Evolutionary conservation across 2,329 filamentous ascomycete genomes (phyloP), one percentile per base, ranked within the genome.

Genomic region (Dothistroma pini): DNA sequence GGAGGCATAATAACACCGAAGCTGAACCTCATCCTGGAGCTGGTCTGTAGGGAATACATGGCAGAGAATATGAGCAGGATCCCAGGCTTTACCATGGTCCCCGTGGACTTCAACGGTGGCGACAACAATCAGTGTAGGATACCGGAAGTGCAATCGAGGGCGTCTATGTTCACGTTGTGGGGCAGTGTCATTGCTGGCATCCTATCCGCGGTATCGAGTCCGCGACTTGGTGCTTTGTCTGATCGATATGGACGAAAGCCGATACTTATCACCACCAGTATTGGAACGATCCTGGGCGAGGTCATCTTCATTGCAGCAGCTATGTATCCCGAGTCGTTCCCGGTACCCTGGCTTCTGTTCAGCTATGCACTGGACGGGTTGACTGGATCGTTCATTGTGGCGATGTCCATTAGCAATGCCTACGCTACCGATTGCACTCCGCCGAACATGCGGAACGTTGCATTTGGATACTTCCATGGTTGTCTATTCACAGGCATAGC

Each of bases 401-500:
- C 88, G 31, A 89, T 89, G 79, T 86, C 89, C 51, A 79, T 96
- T 60, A 87, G 86, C 22, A 88, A 96, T 74, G 91, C 93, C 0
- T 99, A 97, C 75, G 88, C 90, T 12, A 88, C 91, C 47, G 95
- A 99, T 75, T 96, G 91, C 75, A 93, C 92, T 0, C 81, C 89
- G 4, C 90, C 92, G 0, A 88, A 89, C 32, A 86, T 85, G 70
- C 86, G 95, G 21, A 90, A 89, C 62, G 89, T 96, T 8, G 86
- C 87, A 4, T 95, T 97, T 74, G 93, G 91, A 7, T 93, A 93
- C 72, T 88, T 97, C 69, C 91, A 97, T 70, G 92, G 91, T 11
- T 92, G 89, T 67, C 80, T 99, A 9, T 97, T 96, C 75, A 83
- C 84, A 1, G 95, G 95, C n/a, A 85, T 97, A 51, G 93, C 95